These are phyloP conservation scores for Candida odintsovae DNA, from an alignment of 805 yeast species.

Conservation along the genomic window DNA sequence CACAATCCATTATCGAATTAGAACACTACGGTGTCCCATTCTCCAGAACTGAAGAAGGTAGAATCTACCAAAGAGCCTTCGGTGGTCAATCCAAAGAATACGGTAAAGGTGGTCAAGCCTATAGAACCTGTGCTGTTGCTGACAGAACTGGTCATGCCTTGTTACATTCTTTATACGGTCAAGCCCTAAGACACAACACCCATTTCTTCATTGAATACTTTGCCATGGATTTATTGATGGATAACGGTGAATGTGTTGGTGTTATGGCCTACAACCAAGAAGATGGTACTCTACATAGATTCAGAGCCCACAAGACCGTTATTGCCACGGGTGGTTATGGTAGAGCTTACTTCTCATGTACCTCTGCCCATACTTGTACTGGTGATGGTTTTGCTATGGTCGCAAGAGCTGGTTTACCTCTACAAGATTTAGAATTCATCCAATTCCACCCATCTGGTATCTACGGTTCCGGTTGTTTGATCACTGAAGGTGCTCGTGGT, in stretches of 20 bases:
- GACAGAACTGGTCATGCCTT: slow-evolving; percentile 98
- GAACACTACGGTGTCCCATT: slow-evolving; percentile 99
- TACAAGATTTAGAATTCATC: slow-evolving; percentile 94
- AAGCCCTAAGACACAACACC: slow-evolving; percentile 92
- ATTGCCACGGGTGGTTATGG: slow-evolving; percentile 99
- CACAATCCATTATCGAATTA: slow-evolving; percentile 88
- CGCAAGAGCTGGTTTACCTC: slow-evolving; percentile 95
- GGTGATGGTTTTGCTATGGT: slow-evolving; percentile 99
- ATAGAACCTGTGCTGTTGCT: slow-evolving; percentile 99
- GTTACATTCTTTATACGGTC: slow-evolving; percentile 93
- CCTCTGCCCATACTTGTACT: slow-evolving; percentile 99
- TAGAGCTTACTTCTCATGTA: slow-evolving; percentile 96
- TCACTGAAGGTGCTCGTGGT: slow-evolving; percentile 99
- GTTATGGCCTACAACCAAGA: slow-evolving; percentile 97
- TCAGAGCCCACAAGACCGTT: slow-evolving; percentile 93
- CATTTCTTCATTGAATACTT: slow-evolving; percentile 97
- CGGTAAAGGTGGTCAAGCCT: slow-evolving; percentile 99
- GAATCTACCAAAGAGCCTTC: slow-evolving; percentile 97
- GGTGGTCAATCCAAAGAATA: slow-evolving; percentile 95
- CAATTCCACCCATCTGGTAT: slow-evolving; percentile 99
- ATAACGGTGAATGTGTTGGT: slow-evolving; percentile 95
- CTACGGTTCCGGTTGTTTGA: slow-evolving; percentile 97
- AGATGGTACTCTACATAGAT: slow-evolving; percentile 97
- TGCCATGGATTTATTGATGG: slow-evolving; percentile 90
- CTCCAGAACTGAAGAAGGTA: slow-evolving; percentile 93